Evolutionary conservation across 768 basidiomycete genomes (phyloP), one percentile per base, ranked within the genome.

Genomic region (Plicaturopsis crispa): DNA sequence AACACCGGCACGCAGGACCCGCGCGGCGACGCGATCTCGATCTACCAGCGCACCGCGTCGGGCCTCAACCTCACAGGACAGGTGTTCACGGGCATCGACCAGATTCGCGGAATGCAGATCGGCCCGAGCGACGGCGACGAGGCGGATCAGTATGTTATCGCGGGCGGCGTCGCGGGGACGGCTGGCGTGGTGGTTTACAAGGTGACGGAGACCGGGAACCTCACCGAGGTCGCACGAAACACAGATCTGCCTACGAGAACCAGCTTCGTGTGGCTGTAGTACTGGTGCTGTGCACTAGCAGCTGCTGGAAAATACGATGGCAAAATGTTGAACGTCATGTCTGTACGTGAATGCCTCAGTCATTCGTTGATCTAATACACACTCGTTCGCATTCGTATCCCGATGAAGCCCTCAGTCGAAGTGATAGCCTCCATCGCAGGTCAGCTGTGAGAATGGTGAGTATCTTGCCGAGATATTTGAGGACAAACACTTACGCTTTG

Each of bases 91-190:
- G 77, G 79, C 8, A 55, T 81, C 36, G 62, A 75, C 46, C 74
- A 81, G 51, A 68, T 83, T 23, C 62, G 80, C 21, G 81, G 79
- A 4, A 82, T 84, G 78, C 66, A 70, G 56, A 62, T 82, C 38
- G 72, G 74, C 46, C 61, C 40, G 10, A 65, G 69, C 2, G 59
- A 49, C 13, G 65, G 67, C 4, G 65, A 65, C 33, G 74, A 74
- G 34, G 69, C 67, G 20, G n/a, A n/a, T n/a, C n/a, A n/a, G n/a
- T 75, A 67, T 48, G 56, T 83, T 20, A 61, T 80, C 28, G 77
- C 77, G 18, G 67, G 69, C 6, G 78, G 75, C 11, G 59, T 62
- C 19, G 67, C 63, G 4, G 77, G 78, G 13, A 60, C 56, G 17
- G 73, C 64, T 2, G 80, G 82, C 1, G 70, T 80, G 7, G 63